Evolutionary conservation across 495 filamentous ascomycete species (phyloP), one percentile per base, ranked within the genome.

Genomic region (Chaetomidium leptoderma): DNA sequence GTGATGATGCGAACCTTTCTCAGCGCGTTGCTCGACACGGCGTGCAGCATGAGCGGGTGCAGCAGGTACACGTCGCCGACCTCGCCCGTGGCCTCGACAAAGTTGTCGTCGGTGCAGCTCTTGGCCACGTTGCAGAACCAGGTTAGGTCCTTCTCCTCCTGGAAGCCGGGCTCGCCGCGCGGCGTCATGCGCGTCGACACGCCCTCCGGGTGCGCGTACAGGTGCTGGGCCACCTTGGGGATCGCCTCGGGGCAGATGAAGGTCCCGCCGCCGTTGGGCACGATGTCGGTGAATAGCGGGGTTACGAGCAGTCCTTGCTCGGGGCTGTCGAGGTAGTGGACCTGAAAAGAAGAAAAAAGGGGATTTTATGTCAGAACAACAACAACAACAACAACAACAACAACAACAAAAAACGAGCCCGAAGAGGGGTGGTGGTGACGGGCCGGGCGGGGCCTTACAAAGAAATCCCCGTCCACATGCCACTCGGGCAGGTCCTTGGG

Each of bases 381-480:
- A 5, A 4, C 30, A 9, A 13, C 32, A 10, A 10, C 2, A 1
- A 4, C 14, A 4, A 10, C 32, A 35, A 13, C 32, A 35, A 35
- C 9, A 10, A 9, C 9, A 5, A 35, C 3, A 35, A 9, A 32
- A 9, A 13, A 8, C 9, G 9, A 9, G 32, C 32, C 14, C 32
- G 2, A 32, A 9, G n/a, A n/a, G n/a, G n/a, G n/a, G n/a, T n/a
- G n/a, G n/a, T n/a, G n/a, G n/a, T n/a, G n/a, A n/a, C n/a, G n/a
- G n/a, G n/a, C n/a, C n/a, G n/a, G n/a, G n/a, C n/a, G n/a, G n/a
- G n/a, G n/a, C n/a, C 32, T 35, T 14, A 86, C 76, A 70, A 90
- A 89, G 69, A 88, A 89, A 62, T 89, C 86, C 1, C 87, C 87
- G 70, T 90, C 86, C 23, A 87, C 84, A 67, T 91, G 87, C 86